Percentiles rank a stretch among this genome's conserved stretches.
These are phyloP conservation scores for Pythium periplocum DNA, from an alignment of 352 stramenopile genomes.

Conservation along the genomic window DNA sequence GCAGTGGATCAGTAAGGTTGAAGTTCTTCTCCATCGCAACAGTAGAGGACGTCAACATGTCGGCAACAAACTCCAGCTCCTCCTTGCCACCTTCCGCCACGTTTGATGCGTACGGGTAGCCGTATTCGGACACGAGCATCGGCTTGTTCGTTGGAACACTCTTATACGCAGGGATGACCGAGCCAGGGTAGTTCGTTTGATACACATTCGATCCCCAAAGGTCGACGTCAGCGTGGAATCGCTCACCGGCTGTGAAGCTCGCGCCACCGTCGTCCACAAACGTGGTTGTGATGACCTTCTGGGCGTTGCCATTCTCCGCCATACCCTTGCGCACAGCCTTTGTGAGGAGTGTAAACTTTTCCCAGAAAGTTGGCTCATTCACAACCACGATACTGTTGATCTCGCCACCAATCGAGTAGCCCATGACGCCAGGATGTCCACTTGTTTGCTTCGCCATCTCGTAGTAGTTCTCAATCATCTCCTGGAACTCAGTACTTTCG, in stretches of 20 bases:
- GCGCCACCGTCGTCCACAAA: constrained; percentile 59
- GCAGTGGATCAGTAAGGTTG: constrained; percentile 30
- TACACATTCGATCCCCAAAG: constrained; percentile 74
- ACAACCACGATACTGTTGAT: constrained; percentile 69
- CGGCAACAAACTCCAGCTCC: constrained; percentile 37
- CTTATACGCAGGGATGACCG: constrained; percentile 48
- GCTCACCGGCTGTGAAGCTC: constrained; percentile 40
- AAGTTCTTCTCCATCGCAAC: constrained; percentile 56
- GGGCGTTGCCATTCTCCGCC: constrained; percentile 31
- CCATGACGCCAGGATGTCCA: constrained; percentile 47
- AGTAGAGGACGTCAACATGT: constrained; percentile 38
- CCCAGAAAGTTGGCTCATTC: constrained; percentile 46
- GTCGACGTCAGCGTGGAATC: constrained; percentile 48
- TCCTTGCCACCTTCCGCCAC: constrained; percentile 28
- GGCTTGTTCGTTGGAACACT: constrained; percentile 35
- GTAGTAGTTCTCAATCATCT: constrained; percentile 48
- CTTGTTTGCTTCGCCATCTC: constrained; percentile 53
- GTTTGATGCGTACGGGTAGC: constrained; percentile 50
- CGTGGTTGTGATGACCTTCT: constrained; percentile 78
- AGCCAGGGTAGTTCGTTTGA: constrained; percentile 51
- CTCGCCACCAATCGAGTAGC: constrained; percentile 70
- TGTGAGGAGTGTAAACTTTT: constrained; percentile 51
- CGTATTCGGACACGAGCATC: constrained; percentile 60
- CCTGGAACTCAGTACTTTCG: constrained; percentile 31
- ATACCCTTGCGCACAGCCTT: constrained; percentile 43